phyloP scores from a whole-genome alignment of 2,329 filamentous ascomycete genomes.

The Colletotrichum sp. region DNA sequence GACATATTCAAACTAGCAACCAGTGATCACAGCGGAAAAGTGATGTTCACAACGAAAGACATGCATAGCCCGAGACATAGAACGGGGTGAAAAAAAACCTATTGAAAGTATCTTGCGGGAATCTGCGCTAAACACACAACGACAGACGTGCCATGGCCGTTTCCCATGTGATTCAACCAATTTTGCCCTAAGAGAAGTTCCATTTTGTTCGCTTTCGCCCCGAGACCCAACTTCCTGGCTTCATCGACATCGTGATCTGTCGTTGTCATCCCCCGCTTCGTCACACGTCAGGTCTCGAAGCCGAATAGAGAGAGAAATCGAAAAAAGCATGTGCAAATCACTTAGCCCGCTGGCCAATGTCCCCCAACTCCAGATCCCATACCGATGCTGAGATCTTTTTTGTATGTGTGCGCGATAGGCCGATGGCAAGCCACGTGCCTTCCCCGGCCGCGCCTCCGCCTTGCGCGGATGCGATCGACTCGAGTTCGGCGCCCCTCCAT shows the following conservation, averaged over 20 bases:
- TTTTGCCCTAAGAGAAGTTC: conserved; percentile 2
- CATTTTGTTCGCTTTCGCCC: conserved; percentile 1
- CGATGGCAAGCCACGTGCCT: conserved; percentile 9
- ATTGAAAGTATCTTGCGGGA: conserved; percentile 19
- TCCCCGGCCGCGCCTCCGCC: not conserved
- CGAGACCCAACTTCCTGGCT: not conserved
- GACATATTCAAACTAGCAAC: not conserved
- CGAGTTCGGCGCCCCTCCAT: conserved; percentile 5
- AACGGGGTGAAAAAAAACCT: conserved; percentile 3
- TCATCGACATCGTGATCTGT: conserved; percentile 16
- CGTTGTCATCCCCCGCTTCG: not conserved
- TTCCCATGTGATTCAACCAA: conserved; percentile 19
- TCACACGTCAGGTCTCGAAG: not conserved
- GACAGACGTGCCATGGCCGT: conserved; percentile 4
- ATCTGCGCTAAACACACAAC: conserved; percentile 10
- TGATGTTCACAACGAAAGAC: not conserved
- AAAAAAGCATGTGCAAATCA: conserved; percentile 21
- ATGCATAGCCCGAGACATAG: not conserved
- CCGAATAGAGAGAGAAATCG: not conserved
- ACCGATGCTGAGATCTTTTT: conserved; percentile 12
- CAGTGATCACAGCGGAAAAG: not conserved
- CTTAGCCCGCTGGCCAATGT: conserved; percentile 21
- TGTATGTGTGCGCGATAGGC: conserved; percentile 8
- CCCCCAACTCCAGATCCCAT: conserved; percentile 21
- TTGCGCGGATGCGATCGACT: not conserved